Base-by-base conservation (phyloP, 23 red algal genomes). In the Pyropia haitanensis region DNA sequence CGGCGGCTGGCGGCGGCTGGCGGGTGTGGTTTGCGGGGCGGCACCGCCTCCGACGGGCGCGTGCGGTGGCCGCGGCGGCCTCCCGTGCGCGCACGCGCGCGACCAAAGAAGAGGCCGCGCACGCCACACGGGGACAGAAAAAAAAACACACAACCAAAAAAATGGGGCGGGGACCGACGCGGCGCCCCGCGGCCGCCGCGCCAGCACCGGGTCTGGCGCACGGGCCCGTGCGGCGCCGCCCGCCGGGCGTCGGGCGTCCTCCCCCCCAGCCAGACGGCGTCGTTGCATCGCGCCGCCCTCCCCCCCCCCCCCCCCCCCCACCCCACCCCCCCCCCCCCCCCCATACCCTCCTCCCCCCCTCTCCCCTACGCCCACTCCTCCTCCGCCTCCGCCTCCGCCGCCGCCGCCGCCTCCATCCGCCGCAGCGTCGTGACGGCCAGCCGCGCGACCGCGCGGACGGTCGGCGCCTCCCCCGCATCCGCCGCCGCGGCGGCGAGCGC, bases 401-500 rank as follows among this genome's bases (percentile, higher is more conserved):
- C 54, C 18, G 65, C 56, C 7, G 61, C 68, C 18, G 27, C 60
- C 24, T 22, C 20, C 24, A 23, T 7, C 10, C 71, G 59, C 32
- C 60, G 39, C 39, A 46, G 39, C 39, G 39, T 32, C 50, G 75
- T 65, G 46, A 66, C 81, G 29, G 70, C 81, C 30, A 87, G 54
- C 61, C 55, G 59, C 10, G 71, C 53, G 5, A 87, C 81, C 31
- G 27, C 75, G 9, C 81, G 51, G 0, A 87, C 68, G 26, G 61
- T 58, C 48, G 65, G n/a, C 5, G 51, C 51, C 22, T 76, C 63
- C 51, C 24, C 53, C 16, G 58, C 60, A 18, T 87, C 71, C 51
- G 58, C 51, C 14, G 29, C 27, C 20, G 50, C 18, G 5, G 27
- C 60, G 2, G 56, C 71, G 18, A 87, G 53, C 20, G 52, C 29